Evolutionary conservation across 192 early-diverging fungal genomes (phyloP).

Genomic region (Entomortierella beljakovae): DNA sequence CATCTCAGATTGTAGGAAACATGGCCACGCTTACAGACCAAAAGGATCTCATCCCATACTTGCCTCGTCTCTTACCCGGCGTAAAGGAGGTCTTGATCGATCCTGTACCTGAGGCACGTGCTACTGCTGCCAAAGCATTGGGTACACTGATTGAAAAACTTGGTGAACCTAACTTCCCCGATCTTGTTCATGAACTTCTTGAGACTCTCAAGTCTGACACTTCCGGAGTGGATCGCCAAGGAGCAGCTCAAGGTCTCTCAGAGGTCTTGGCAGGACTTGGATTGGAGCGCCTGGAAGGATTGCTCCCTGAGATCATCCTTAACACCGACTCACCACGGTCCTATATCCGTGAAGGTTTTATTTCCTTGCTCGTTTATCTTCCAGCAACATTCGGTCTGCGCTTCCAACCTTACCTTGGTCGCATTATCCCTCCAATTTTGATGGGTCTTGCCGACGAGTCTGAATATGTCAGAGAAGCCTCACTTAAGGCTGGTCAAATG

Average conservation of each 20-base stretch:
- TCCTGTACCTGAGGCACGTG: conserved; percentile 96
- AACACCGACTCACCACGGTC: conserved; percentile 77
- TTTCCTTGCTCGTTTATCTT: conserved; percentile 94
- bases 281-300: conserved; percentile 81
- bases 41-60: conserved; percentile 93
- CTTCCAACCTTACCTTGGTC: conserved; percentile 92
- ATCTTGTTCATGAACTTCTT: conserved; percentile 87
- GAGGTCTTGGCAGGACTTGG: conserved; percentile 95
- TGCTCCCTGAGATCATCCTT: conserved; percentile 91
- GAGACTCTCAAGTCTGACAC: conserved; percentile 89
- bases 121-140: conserved; percentile 92
- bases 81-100: conserved; percentile 94
- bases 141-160: conserved; percentile 93
- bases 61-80: conserved; percentile 83
- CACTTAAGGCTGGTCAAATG: conserved; percentile 92
- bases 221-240: conserved; percentile 93
- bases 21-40: conserved; percentile 96
- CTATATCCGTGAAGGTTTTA: conserved; percentile 96
- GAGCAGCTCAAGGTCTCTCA: conserved; percentile 96
- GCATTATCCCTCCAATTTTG: conserved; percentile 90
- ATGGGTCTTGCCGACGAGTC: conserved; percentile 95
- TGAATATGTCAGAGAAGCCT: conserved; percentile 93
- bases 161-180: conserved; percentile 94
- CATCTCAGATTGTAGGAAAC: conserved; percentile 98
- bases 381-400: conserved; percentile 93